These are phyloP conservation scores for Saccharomycopsis fermentans DNA, from an alignment of 805 yeast genomes.

Conservation along the genomic window DNA sequence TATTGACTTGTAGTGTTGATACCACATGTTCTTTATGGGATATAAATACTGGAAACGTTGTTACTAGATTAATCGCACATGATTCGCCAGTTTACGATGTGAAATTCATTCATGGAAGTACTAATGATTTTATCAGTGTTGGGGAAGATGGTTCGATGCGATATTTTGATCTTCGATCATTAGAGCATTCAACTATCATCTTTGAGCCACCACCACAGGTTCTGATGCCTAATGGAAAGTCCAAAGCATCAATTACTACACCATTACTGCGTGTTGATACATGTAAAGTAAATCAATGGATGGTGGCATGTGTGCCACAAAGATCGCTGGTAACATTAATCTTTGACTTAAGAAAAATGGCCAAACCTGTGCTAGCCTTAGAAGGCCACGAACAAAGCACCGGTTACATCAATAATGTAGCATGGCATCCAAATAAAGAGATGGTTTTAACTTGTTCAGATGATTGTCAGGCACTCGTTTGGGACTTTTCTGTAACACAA, in stretches of 20 bases:
- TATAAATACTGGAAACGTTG: constrained; percentile 53
- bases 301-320: constrained; percentile 73
- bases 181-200: constrained; percentile 90
- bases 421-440: constrained; percentile 77
- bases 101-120: constrained; percentile 62
- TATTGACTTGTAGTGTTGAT: constrained; percentile 83
- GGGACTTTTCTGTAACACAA: constrained; percentile 39
- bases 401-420: constrained; percentile 47
- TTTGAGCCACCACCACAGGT: constrained; percentile 53
- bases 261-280: constrained; percentile 73
- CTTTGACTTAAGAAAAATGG: constrained; percentile 82
- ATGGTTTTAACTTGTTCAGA: constrained; percentile 55
- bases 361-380: constrained; percentile 61
- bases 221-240: background rate
- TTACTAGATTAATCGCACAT: constrained; percentile 92
- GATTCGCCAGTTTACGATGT: constrained; percentile 94
- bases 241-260: background rate
- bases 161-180: constrained; percentile 77
- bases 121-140: constrained; percentile 78
- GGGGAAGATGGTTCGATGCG: constrained; percentile 94
- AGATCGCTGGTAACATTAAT: constrained; percentile 56
- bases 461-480: constrained; percentile 61
- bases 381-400: constrained; percentile 52
- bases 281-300: constrained; percentile 69
- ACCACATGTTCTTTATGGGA: constrained; percentile 99